phyloP scores from a whole-genome alignment of 1,284 basidiomycete genomes.

The Waitea zeae region DNA sequence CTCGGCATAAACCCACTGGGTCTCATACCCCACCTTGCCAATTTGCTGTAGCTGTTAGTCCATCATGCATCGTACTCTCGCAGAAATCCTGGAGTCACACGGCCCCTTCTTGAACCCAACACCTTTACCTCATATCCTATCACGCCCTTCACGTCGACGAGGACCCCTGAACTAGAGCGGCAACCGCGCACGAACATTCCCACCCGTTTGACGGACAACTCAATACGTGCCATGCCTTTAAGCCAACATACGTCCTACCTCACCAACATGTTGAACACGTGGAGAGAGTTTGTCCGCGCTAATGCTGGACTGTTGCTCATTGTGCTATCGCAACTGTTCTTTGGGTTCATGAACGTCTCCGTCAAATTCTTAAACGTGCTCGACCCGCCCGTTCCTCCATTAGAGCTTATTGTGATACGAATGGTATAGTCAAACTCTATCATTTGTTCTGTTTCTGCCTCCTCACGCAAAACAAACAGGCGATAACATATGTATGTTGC shows the following conservation, averaged over 20 bases:
- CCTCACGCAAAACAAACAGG: constrained; percentile 9
- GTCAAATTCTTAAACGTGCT: constrained; percentile 44
- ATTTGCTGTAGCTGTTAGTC: no score
- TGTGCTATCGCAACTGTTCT: constrained; percentile 39
- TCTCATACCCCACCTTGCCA: no score
- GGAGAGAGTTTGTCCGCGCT: constrained; percentile 11
- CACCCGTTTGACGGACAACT: no score
- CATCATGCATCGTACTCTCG: no score
- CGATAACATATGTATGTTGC: constrained; percentile 26
- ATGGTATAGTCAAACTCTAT: neutral
- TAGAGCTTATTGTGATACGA: constrained; percentile 25
- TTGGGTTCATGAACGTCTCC: constrained; percentile 38
- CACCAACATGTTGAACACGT: no score
- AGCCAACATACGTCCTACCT: no score
- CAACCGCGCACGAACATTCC: no score
- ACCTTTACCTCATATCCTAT: no score
- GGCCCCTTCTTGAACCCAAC: no score
- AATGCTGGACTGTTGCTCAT: constrained; percentile 51
- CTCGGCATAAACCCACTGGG: no score
- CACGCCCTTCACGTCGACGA: neutral
- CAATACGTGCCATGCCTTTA: no score
- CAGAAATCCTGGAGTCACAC: no score
- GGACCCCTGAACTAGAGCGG: neutral
- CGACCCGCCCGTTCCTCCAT: constrained; percentile 36
- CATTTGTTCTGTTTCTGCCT: constrained; percentile 1